Evolutionary conservation across 352 stramenopile species (phyloP), one percentile per base, ranked within the genome.

Genomic region (Thalassiosira delicatula): DNA sequence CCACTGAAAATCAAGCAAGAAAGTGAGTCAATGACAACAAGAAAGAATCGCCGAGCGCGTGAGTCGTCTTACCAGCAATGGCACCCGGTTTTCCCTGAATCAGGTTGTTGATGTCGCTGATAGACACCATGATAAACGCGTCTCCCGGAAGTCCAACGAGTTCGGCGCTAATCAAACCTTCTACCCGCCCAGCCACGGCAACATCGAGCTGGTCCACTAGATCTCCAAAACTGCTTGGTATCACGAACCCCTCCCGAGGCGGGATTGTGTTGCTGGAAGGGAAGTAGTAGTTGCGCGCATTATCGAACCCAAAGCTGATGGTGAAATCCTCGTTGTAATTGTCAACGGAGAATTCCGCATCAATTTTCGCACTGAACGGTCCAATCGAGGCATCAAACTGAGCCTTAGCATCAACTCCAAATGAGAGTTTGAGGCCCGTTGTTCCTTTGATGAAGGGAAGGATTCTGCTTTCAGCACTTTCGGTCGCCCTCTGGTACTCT

Each of bases 391-490:
- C 70, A 25, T 49, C 25, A 56, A 84, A 87, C 12, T 42, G 17
- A 46, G 46, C 21, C 65, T 33, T 59, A 30, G 56, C 25, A 27
- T 74, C 46, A 77, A 57, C 17, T 35, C 14, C 19, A 69, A 87
- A 81, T 25, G 12, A 19, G 14, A 84, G 21, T 44, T 49, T 25
- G 11, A 84, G 21, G 3, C 79, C 79, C 8, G 74, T 84, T 32
- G 32, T 78, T 23, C 80, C 80, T 51, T 72, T 84, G 21, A 87
- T 61, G 40, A 76, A 87, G 14, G 51, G 70, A 71, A 54, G n/a
- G 12, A 81, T 56, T n/a, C n/a, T n/a, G n/a, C n/a, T n/a, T n/a
- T n/a, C n/a, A n/a, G n/a, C n/a, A 12, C 53, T 54, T 42, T 46
- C 76, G 29, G 67, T 30, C 42, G 9, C 0, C 33, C 71, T 76